Conservation (phyloP, 768 basidiomycete genomes). For the Lactarius pseudohatsudake region DNA sequence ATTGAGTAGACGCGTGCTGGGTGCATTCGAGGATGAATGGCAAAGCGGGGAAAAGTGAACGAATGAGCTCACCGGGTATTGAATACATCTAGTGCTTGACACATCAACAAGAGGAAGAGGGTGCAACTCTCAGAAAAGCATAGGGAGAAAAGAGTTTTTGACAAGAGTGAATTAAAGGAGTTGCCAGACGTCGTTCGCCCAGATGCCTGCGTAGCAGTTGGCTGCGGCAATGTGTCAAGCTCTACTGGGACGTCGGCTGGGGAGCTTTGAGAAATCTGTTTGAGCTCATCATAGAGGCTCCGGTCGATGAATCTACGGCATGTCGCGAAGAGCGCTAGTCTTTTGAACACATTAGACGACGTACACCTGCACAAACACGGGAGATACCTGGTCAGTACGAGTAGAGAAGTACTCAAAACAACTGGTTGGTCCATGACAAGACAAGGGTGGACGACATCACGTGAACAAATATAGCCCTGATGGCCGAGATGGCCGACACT, state of each 20-base stretch:
- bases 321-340: constrained; percentile 25
- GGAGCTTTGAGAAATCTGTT: constrained; percentile 20
- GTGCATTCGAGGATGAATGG: not conserved
- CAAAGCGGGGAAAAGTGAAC: not conserved
- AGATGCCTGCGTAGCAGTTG: constrained; percentile 9
- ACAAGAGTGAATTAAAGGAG: constrained; percentile 53
- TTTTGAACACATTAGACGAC: constrained; percentile 3
- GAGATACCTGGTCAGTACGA: constrained; percentile 10
- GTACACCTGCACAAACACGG: not conserved
- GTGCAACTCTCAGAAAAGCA: constrained; percentile 76
- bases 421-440: not conserved
- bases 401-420: constrained; percentile 10
- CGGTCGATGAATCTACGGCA: constrained; percentile 27
- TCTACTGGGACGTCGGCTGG: not conserved
- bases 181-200: constrained; percentile 17
- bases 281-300: constrained; percentile 26
- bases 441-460: not conserved
- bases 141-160: constrained; percentile 61
- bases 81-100: constrained; percentile 62
- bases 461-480: not conserved
- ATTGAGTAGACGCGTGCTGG: constrained; percentile 61
- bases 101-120: constrained; percentile 69
- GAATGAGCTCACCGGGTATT: constrained; percentile 49
- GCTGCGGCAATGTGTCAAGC: constrained; percentile 26
- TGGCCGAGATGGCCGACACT: not conserved